Evolutionary conservation across 495 filamentous ascomycete genomes (phyloP).

Genomic region (Penicillium robsamsonii): DNA sequence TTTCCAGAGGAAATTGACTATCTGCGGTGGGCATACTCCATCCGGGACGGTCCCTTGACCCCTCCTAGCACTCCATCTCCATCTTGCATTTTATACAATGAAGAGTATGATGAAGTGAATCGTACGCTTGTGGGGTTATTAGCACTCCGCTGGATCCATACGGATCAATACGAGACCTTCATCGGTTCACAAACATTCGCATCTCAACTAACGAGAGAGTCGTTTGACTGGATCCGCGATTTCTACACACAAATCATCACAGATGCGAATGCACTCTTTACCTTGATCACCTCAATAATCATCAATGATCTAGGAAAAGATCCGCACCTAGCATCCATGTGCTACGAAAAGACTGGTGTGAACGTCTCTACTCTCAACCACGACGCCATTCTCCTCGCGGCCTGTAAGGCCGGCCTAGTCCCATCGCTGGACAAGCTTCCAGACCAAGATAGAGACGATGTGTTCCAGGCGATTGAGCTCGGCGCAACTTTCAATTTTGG

Average conservation of each 20-base stretch:
- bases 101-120: constrained; percentile 23
- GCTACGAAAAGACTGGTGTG: constrained; percentile 25
- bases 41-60: constrained; percentile 14
- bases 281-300: constrained; percentile 35
- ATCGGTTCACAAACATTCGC: constrained; percentile 15
- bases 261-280: constrained; percentile 26
- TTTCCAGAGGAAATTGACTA: constrained; percentile 20
- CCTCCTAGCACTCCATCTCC: constrained; percentile 5
- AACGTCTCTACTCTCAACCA: constrained; percentile 32
- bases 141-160: constrained; percentile 21
- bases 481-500: constrained; percentile 48
- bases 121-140: constrained; percentile 20
- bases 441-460: constrained; percentile 19
- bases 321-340: constrained; percentile 27
- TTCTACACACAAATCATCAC: constrained; percentile 17
- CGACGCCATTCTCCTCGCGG: constrained; percentile 35
- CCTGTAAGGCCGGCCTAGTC: constrained; percentile 28
- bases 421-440: constrained; percentile 25
- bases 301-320: constrained; percentile 45
- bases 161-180: constrained; percentile 15
- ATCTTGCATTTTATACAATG: constrained; percentile 18
- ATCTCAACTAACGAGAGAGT: constrained; percentile 13
- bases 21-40: constrained; percentile 20
- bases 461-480: constrained; percentile 42
- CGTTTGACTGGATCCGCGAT: constrained; percentile 22